Conservation (phyloP, 2,329 filamentous ascomycete genomes). For the Hypoxylon sp. region DNA sequence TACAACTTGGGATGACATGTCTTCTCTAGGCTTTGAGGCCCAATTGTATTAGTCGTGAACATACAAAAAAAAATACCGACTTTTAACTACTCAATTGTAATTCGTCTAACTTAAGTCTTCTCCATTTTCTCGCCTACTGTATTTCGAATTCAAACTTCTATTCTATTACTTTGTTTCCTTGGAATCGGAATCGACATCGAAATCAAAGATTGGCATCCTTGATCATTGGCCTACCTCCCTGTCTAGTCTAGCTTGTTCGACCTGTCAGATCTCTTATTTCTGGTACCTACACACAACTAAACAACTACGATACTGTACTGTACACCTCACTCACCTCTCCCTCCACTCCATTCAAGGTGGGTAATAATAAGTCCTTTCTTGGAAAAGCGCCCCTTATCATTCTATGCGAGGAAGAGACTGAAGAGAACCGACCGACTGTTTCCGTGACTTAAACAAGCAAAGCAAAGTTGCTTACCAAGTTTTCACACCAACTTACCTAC, state of each 20-base stretch:
- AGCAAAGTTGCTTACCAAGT: slow-evolving; percentile 9
- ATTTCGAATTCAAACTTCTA: slow-evolving; percentile 1
- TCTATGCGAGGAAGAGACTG: too few species aligned
- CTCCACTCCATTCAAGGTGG: slow-evolving; percentile 17
- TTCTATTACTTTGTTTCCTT: slow-evolving; percentile 16
- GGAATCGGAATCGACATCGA: slow-evolving; percentile 13
- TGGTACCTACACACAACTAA: too few species aligned
- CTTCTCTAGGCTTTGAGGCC: slow-evolving; percentile 21
- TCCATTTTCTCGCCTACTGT: neutral
- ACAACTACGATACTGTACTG: too few species aligned
- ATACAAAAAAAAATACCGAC: slow-evolving; percentile 16
- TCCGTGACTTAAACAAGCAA: slow-evolving; percentile 16
- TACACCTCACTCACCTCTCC: too few species aligned
- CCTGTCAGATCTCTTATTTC: slow-evolving; percentile 20
- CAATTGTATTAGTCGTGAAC: slow-evolving; percentile 14
- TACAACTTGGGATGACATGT: slow-evolving; percentile 17
- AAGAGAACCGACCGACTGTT: slow-evolving; percentile 25
- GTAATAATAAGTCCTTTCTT: slow-evolving; percentile 16
- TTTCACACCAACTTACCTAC: slow-evolving; percentile 1
- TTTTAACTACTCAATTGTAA: slow-evolving; percentile 18
- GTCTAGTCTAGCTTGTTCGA: slow-evolving; percentile 17
- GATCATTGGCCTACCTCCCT: slow-evolving; percentile 9
- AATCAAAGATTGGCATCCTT: slow-evolving; percentile 22
- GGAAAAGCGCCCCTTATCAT: slow-evolving; percentile 19
- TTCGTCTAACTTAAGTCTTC: slow-evolving; percentile 8